Conservation (phyloP, 2,329 filamentous ascomycete species). For the Chaetomium sp. region DNA sequence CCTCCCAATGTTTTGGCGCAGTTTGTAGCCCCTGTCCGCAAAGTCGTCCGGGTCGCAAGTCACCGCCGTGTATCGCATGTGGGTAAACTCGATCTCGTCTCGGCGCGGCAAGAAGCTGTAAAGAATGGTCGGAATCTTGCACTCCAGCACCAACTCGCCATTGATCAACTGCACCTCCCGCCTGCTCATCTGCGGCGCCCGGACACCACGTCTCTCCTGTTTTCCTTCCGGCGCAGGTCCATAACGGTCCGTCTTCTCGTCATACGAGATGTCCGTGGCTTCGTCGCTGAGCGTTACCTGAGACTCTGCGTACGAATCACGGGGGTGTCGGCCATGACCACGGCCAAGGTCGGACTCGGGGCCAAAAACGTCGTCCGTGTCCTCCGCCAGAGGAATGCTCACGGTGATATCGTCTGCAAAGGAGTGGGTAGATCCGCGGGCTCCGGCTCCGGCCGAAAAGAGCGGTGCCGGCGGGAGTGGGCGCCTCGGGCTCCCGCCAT, state of each 20-base stretch:
- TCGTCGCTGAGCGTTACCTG: constrained; percentile 50
- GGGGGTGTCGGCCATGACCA: constrained; percentile 47
- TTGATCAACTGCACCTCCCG: constrained; percentile 97
- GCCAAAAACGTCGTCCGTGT: constrained; percentile 68
- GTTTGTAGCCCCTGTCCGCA: constrained; percentile 77
- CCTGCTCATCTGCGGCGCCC: constrained; percentile 79
- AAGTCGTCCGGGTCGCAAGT: constrained; percentile 97
- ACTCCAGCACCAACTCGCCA: constrained; percentile 93
- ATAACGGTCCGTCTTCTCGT: constrained; percentile 69
- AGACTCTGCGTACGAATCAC: constrained; percentile 53
- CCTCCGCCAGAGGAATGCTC: constrained; percentile 60
- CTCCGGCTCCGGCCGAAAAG: constrained; percentile 49
- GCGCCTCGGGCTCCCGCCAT: constrained; percentile 79
- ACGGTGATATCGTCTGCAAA: constrained; percentile 64
- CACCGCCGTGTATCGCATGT: constrained; percentile 98
- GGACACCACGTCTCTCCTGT: constrained; percentile 80
- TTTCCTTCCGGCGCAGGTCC: constrained; percentile 80
- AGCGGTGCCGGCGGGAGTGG: constrained; percentile 84
- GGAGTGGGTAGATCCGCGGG: constrained; percentile 36
- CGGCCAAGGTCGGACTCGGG: constrained; percentile 45
- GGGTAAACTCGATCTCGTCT: constrained; percentile 93
- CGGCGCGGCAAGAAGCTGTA: constrained; percentile 93
- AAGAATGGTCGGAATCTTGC: constrained; percentile 97
- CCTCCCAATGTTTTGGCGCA: constrained; percentile 81
- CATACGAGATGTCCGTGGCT: constrained; percentile 18